Percentiles rank a stretch among this genome's conserved stretches.
Conservation (phyloP, 257 asterid genomes). For the Verbena officinalis region DNA sequence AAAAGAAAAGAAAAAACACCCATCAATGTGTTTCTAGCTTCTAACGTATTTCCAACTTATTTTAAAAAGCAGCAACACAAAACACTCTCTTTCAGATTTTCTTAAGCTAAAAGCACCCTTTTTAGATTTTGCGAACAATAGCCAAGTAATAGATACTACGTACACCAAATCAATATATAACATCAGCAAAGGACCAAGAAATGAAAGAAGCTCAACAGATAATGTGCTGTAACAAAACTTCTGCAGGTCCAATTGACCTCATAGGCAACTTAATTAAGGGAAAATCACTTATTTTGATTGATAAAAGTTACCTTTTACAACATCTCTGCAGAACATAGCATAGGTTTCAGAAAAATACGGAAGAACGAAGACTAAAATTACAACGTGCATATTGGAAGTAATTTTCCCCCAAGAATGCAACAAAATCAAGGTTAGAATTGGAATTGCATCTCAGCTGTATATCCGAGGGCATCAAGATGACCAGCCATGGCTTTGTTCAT, state of each 20-base stretch:
- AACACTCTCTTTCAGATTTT: no score
- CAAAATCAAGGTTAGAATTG: conserved; percentile 55
- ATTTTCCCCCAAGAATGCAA: conserved; percentile 24
- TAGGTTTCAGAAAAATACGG: not conserved
- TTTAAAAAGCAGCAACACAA: no score
- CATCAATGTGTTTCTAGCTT: no score
- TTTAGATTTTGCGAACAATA: no score
- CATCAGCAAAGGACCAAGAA: no score
- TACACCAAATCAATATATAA: no score
- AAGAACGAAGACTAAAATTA: not conserved
- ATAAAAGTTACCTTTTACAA: conserved; percentile 12
- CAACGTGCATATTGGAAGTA: conserved; percentile 1
- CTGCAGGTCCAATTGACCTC: not conserved
- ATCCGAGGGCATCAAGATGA: conserved; percentile 84
- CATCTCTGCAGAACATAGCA: conserved; percentile 4
- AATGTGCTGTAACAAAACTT: no score
- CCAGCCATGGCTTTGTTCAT: conserved; percentile 99
- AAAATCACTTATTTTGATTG: conserved; percentile 27
- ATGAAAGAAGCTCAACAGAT: no score
- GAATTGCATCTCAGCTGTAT: conserved; percentile 86
- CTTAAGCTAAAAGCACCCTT: no score
- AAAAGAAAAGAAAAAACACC: no score
- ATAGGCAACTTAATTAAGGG: not conserved
- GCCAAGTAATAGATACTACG: no score
- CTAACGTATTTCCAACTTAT: no score